A percentile compares a stretch with the other conserved stretches of the same genome.
These are phyloP conservation scores for Tolypocladium tropicale DNA, from an alignment of 2,329 filamentous ascomycete species.

Conservation along the genomic window DNA sequence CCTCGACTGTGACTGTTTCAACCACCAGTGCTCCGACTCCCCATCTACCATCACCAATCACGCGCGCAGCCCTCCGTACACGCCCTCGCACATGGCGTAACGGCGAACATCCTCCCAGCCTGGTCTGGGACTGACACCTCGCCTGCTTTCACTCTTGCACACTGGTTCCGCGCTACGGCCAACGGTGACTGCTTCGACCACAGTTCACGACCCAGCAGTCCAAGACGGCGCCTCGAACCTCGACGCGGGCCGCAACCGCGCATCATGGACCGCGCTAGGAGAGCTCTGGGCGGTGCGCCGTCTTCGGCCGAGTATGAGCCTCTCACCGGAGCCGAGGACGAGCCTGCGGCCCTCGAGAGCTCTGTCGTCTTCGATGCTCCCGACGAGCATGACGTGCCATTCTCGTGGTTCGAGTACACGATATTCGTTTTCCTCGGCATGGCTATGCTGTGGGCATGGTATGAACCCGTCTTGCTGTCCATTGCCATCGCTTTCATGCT, in stretches of 20 bases:
- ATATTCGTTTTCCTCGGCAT: conserved; percentile 80
- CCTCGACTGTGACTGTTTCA: background rate
- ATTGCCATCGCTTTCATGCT: background rate
- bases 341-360: conserved; percentile 1
- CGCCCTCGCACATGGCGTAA: background rate
- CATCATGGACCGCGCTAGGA: conserved; percentile 17
- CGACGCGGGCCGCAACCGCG: background rate
- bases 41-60: background rate
- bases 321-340: conserved; percentile 17
- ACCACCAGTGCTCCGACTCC: background rate
- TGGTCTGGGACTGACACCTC: background rate
- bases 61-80: background rate
- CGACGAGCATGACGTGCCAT: conserved; percentile 35
- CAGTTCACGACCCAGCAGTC: background rate
- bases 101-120: background rate
- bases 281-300: conserved; percentile 10
- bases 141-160: background rate
- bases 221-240: background rate
- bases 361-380: conserved; percentile 17
- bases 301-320: conserved; percentile 21
- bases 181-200: background rate
- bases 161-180: background rate
- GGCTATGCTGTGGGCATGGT: conserved; percentile 98
- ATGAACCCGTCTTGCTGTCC: conserved; percentile 19
- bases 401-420: conserved; percentile 78